Conservation (phyloP, 371 early-diverging fungal genomes). For the Catenaria anguillulae region DNA sequence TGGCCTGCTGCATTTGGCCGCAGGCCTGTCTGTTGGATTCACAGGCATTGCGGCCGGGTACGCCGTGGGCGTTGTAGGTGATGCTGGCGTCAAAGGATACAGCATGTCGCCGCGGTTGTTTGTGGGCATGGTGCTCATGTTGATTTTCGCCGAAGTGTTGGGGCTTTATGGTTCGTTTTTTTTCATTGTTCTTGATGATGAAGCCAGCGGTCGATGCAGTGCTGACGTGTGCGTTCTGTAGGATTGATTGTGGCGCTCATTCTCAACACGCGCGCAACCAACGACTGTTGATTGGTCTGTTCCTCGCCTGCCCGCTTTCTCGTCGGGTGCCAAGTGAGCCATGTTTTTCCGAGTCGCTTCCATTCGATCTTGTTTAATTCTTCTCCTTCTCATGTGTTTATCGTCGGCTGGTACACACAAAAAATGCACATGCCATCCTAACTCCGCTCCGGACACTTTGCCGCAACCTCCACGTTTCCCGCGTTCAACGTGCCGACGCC, state of each 20-base stretch:
- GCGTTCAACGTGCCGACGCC: too few relatives aligned
- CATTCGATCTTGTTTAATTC: too few relatives aligned
- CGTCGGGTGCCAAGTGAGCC: too few relatives aligned
- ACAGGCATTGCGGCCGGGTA: constrained; percentile 90
- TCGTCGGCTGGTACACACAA: too few relatives aligned
- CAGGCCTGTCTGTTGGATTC: constrained; percentile 86
- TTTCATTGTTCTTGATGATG: too few relatives aligned
- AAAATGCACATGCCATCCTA: too few relatives aligned
- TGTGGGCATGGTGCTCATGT: constrained; percentile 85
- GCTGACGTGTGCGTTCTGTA: too few relatives aligned
- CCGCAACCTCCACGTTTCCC: too few relatives aligned
- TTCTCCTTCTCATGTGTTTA: too few relatives aligned
- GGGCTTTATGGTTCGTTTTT: constrained; percentile 74
- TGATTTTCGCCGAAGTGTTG: constrained; percentile 98
- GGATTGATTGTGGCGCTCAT: constrained; percentile 86
- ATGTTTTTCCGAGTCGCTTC: too few relatives aligned
- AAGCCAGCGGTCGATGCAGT: too few relatives aligned
- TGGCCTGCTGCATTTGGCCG: constrained; percentile 82
- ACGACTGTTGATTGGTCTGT: constrained; percentile 6
- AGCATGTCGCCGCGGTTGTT: constrained; percentile 56
- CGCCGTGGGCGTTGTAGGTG: constrained; percentile 94
- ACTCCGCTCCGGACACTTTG: background rate
- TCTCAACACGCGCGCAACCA: constrained; percentile 68
- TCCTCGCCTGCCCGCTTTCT: too few relatives aligned
- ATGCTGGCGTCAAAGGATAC: constrained; percentile 39